Percentiles rank a stretch among this genome's conserved stretches.
Conservation (phyloP, 1,284 basidiomycete species). For the Polyporus tsugae region DNA sequence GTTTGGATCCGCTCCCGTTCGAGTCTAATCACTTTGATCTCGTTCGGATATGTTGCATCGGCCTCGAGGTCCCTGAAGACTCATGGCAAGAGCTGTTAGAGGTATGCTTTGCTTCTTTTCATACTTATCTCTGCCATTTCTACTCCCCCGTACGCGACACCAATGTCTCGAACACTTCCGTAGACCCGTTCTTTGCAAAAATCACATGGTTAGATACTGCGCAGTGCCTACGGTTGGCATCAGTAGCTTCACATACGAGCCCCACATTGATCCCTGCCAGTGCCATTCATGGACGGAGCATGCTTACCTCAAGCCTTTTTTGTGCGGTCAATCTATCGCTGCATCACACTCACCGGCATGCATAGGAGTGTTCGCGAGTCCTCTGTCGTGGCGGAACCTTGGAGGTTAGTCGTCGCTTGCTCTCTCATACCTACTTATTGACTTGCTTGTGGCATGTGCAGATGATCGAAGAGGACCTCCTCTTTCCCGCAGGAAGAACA, state of each 20-base stretch:
- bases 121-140: neutral
- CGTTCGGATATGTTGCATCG: constrained; percentile 67
- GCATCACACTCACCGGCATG: neutral
- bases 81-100: constrained; percentile 54
- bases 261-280: neutral
- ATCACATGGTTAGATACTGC: neutral
- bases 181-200: neutral
- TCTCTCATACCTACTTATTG: neutral
- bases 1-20: constrained; percentile 71
- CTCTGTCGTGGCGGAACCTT: constrained; percentile 66
- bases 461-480: constrained; percentile 76
- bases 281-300: neutral
- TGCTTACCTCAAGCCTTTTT: neutral
- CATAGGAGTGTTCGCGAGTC: constrained; percentile 70
- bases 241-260: neutral
- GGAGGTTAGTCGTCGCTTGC: constrained; percentile 54
- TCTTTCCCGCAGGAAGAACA: constrained; percentile 62
- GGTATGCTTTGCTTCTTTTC: constrained; percentile 31
- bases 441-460: constrained; percentile 36
- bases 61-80: constrained; percentile 75
- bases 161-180: neutral
- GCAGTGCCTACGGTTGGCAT: neutral
- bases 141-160: neutral
- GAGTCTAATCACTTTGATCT: constrained; percentile 64
- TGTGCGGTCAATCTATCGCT: neutral